Base-by-base conservation (phyloP, 768 basidiomycete species). In the Lyophyllum decastes region DNA sequence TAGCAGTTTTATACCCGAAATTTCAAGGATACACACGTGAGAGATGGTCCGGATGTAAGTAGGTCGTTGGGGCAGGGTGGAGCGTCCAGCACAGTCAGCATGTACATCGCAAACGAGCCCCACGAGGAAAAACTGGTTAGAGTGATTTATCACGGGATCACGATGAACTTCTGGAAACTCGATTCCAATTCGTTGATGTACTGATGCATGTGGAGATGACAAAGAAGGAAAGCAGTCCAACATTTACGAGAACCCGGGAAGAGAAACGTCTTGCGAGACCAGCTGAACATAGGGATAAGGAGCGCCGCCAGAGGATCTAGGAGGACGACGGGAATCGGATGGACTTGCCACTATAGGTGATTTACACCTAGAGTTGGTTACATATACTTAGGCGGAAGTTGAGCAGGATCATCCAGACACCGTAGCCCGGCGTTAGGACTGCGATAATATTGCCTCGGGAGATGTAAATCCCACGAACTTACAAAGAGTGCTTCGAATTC, bases 401-500 rank as follows among this genome's bases (percentile, higher is more conserved):
- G n/a, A n/a, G n/a, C n/a, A n/a, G n/a, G n/a, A n/a, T n/a, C 30
- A 30, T 30, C 30, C 30, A 30, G 30, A 30, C 30, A n/a, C 30
- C 10, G 4, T 30, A 30, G 5, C 30, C 4, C 30, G n/a, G n/a
- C n/a, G n/a, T n/a, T n/a, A 30, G 10, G 30, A 30, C 30, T 30
- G 4, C 30, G 10, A 30, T 30, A 10, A 30, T 30, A 30, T 30
- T 12, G 35, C 35, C 35, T 38, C 35, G n/a, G n/a, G n/a, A 38
- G 16, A 9, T 17, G 14, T 7, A 16, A 14, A 22, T 10, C 16
- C 17, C 14, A 45, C 21, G 44, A 22, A 54, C 52, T 17, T 22
- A 44, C 25, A 24, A 44, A 34, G 27, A 44, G 41, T 50, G 25
- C n/a, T 57, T 52, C 41, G 40, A 47, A 35, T 26, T 57, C 34